Percentiles rank a stretch among this genome's conserved stretches.
Conservation (phyloP, 2,329 filamentous ascomycete species). For the Huntiella moniliformis region DNA sequence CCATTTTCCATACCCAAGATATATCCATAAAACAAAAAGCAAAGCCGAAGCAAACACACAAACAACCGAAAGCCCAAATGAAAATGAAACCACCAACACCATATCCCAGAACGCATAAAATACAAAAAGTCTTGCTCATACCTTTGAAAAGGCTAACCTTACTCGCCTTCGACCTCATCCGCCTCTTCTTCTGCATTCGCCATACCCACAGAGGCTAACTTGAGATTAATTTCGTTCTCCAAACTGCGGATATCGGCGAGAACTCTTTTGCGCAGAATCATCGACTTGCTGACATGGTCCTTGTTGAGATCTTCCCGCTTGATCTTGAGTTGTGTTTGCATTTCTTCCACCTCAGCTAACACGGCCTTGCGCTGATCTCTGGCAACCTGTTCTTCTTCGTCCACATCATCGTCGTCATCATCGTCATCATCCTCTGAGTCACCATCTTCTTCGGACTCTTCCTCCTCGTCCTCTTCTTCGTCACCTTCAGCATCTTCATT, state of each 20-base stretch:
- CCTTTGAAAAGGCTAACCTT: background rate
- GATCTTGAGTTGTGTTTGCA: constrained; percentile 30
- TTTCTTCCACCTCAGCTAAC: constrained; percentile 33
- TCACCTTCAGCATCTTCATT: constrained; percentile 28
- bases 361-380: constrained; percentile 34
- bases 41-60: too few relatives aligned
- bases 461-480: constrained; percentile 25
- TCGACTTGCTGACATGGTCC: constrained; percentile 20
- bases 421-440: constrained; percentile 31
- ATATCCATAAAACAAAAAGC: background rate
- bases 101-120: too few relatives aligned
- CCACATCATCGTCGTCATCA: constrained; percentile 34
- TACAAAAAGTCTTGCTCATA: too few relatives aligned
- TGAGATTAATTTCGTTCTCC: constrained; percentile 26
- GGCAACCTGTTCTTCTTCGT: constrained; percentile 32
- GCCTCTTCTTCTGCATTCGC: constrained; percentile 12
- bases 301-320: constrained; percentile 26
- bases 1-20: background rate
- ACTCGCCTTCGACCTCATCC: constrained; percentile 2
- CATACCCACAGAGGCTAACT: constrained; percentile 24
- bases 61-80: too few relatives aligned
- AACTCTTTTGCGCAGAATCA: constrained; percentile 31
- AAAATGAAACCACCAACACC: too few relatives aligned
- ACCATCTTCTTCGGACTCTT: constrained; percentile 26
- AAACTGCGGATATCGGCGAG: constrained; percentile 30